phyloP scores from a whole-genome alignment of 768 basidiomycete genomes.

The Leucosporidium scottii region DNA sequence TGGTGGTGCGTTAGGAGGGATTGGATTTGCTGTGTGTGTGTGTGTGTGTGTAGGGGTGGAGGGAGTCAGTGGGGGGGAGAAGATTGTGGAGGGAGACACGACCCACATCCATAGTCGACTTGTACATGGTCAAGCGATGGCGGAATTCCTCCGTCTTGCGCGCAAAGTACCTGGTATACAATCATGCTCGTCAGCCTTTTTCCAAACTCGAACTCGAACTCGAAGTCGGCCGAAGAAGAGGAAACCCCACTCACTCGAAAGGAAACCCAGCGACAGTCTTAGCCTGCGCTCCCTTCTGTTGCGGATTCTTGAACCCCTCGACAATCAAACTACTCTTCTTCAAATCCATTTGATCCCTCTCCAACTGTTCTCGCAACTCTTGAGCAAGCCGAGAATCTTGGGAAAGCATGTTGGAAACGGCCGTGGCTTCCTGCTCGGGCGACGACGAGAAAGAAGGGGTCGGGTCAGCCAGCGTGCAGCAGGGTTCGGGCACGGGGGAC shows the following conservation, averaged over 20 bases:
- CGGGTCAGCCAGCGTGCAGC: too few relatives aligned
- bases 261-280: constrained; percentile 8
- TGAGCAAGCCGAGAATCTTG: not conserved
- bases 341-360: not conserved
- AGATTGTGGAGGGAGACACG: not conserved
- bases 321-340: not conserved
- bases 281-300: constrained; percentile 9
- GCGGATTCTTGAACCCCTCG: constrained; percentile 15
- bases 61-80: not conserved
- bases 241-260: constrained; percentile 10
- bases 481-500: too few relatives aligned
- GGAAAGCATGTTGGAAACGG: not conserved
- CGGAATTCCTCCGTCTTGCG: constrained; percentile 32
- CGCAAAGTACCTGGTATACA: constrained; percentile 26
- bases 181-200: constrained; percentile 8
- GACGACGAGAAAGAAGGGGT: too few relatives aligned
- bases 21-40: constrained; percentile 23
- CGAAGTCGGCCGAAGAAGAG: too few relatives aligned
- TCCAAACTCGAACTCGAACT: too few relatives aligned
- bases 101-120: constrained; percentile 27
- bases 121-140: constrained; percentile 22
- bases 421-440: not conserved
- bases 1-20: not conserved
- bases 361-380: not conserved
- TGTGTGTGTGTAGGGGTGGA: not conserved